Base-by-base conservation (phyloP, 2,329 filamentous ascomycete genomes). In the Aspergillus vadensis region DNA sequence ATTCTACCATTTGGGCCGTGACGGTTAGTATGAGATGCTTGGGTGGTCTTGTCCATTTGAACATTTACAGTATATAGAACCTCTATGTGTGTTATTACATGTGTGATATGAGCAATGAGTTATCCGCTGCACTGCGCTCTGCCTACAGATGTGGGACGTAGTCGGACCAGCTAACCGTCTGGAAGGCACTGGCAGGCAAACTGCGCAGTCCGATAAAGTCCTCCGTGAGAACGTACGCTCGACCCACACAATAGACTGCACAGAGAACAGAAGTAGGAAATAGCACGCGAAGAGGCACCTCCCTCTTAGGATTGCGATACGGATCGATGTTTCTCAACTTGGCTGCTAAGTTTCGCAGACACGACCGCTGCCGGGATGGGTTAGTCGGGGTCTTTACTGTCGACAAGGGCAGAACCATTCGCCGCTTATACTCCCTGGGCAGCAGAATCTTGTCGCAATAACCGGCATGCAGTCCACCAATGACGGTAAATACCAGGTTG, bases 131-230 rank as follows among this genome's bases (percentile, higher is more conserved):
- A 32, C 30, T 3, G 30, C 30, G 30, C 32, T 5, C 4, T 36
- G 27, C 5, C 4, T 12, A n/a, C 12, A 54, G 21, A 27, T 54
- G 51, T 3, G 52, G 52, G 12, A 55, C 52, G 14, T 55, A 55
- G 27, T 30, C 52, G 3, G 38, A 43, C 52, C 52, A 55, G 27
- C 52, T 43, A n/a, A 55, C 52, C 2, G 52, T 55, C 14, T 44
- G 8, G 19, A 43, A 55, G 4, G 52, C 52, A 27, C 15, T 43
- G 38, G 38, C 52, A 21, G 52, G 52, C 52, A 55, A 15, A 8
- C 38, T 43, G 15, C 38, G 52, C 21, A 55, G 10, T 21, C 38
- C 52, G 9, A 55, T 32, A 19, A 43, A 55, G 19, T 55, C 52
- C n/a, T 55, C 39, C 14, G 41, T 21, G 2, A 55, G 17, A 7